Evolutionary conservation across 164 flowering plant genomes (phyloP).

Genomic region (Amborella trichopoda): DNA sequence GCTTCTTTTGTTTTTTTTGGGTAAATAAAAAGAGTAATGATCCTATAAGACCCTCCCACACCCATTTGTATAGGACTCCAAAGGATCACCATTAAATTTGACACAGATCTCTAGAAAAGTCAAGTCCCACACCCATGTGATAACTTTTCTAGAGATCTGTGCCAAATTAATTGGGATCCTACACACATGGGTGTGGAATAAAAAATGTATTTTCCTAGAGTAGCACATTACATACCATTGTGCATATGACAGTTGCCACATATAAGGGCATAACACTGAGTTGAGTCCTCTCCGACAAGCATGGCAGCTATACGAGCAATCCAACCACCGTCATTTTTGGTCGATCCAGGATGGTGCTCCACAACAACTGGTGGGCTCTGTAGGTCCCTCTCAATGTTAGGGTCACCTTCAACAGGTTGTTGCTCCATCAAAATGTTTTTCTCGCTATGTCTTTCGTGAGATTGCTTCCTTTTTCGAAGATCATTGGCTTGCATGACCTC

Average conservation of each 20-base stretch:
- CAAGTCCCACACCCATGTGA: too few species aligned
- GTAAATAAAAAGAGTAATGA: too few species aligned
- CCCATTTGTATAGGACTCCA: too few species aligned
- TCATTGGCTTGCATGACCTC: conserved; percentile 53
- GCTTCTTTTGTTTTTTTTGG: too few species aligned
- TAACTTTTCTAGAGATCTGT: too few species aligned
- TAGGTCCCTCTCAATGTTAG: conserved; percentile 12
- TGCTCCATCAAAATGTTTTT: conserved; percentile 24
- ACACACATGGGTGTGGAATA: too few species aligned
- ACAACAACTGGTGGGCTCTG: conserved; percentile 34
- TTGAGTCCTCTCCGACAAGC: conserved; percentile 93
- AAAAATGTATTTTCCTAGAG: too few species aligned
- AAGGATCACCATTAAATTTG: too few species aligned
- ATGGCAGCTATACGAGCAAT: conserved; percentile 82
- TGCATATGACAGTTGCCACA: conserved; percentile 96
- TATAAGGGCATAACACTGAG: conserved; percentile 84
- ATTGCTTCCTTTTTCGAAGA: conserved; percentile 55
- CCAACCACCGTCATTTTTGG: conserved; percentile 60
- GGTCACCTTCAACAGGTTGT: conserved; percentile 25
- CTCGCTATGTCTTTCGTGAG: conserved; percentile 29
- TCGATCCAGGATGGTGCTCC: conserved; percentile 41
- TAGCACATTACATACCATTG: conserved; percentile 72
- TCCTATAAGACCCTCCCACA: too few species aligned
- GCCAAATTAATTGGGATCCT: too few species aligned
- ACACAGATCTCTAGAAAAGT: too few species aligned